Conservation (phyloP, 768 basidiomycete species). For the Auriculariales sp. region DNA sequence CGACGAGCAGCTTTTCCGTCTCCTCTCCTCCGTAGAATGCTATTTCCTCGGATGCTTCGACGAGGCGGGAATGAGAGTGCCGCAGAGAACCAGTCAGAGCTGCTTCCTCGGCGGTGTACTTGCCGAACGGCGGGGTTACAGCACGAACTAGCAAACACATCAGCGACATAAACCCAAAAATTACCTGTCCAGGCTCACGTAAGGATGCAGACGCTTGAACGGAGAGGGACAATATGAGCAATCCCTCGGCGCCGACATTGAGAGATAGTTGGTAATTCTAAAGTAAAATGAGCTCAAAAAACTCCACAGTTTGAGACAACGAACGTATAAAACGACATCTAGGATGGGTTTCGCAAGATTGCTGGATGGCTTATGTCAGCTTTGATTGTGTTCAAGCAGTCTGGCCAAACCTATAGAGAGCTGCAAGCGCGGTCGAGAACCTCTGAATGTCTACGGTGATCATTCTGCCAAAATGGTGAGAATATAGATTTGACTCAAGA, state of each 20-base stretch:
- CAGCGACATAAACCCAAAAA: background rate
- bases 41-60: constrained; percentile 79
- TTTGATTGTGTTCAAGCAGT: background rate
- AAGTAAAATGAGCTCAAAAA: no score
- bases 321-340: constrained; percentile 71
- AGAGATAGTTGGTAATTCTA: constrained; percentile 87
- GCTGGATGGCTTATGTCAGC: constrained; percentile 15
- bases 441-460: constrained; percentile 92
- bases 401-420: constrained; percentile 43
- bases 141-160: constrained; percentile 47
- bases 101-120: constrained; percentile 78
- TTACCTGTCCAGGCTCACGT: constrained; percentile 17
- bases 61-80: constrained; percentile 81
- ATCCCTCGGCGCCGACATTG: constrained; percentile 89
- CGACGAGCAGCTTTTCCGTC: constrained; percentile 82
- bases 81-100: constrained; percentile 80
- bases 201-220: constrained; percentile 83
- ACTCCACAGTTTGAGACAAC: background rate
- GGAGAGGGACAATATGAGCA: constrained; percentile 66
- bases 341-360: constrained; percentile 89
- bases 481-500: background rate
- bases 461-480: constrained; percentile 38
- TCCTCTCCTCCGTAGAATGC: constrained; percentile 81
- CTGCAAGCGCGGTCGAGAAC: constrained; percentile 80
- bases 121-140: constrained; percentile 83